phyloP scores from a whole-genome alignment of 2,329 filamentous ascomycete species.

The Xylariaceae sp. region DNA sequence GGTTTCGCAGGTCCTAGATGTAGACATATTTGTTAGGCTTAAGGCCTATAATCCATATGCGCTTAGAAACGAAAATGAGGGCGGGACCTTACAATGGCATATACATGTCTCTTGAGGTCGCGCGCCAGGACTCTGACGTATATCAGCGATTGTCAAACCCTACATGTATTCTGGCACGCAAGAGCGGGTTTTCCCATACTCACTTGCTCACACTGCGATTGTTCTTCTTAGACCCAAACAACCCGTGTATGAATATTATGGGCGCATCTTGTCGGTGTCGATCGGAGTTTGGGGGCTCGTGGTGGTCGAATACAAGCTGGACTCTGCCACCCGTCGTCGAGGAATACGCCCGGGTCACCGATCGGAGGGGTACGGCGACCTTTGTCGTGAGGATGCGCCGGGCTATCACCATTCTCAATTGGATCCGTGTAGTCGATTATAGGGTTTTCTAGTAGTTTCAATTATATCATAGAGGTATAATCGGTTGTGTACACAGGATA shows the following conservation, averaged over 20 bases:
- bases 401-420: neutral
- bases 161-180: too few species aligned
- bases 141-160: neutral
- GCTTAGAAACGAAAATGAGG: neutral
- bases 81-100: constrained; percentile 70
- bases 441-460: too few species aligned
- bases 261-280: constrained; percentile 57
- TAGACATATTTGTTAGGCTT: constrained; percentile 22
- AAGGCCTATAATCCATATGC: neutral
- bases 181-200: too few species aligned
- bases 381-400: neutral
- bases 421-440: too few species aligned
- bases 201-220: constrained; percentile 95
- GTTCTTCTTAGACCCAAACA: constrained; percentile 96
- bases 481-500: too few species aligned
- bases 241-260: constrained; percentile 87
- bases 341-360: constrained; percentile 21
- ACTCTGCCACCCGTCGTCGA: constrained; percentile 18
- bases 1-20: constrained; percentile 83
- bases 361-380: constrained; percentile 5
- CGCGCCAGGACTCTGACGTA: constrained; percentile 73
- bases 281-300: constrained; percentile 60
- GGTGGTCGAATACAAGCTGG: constrained; percentile 68
- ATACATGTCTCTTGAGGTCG: constrained; percentile 81
- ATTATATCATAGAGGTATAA: too few species aligned